These are phyloP conservation scores for Pyrenochaeta sp. DNA, from an alignment of 2,329 filamentous ascomycete species.

Conservation along the genomic window DNA sequence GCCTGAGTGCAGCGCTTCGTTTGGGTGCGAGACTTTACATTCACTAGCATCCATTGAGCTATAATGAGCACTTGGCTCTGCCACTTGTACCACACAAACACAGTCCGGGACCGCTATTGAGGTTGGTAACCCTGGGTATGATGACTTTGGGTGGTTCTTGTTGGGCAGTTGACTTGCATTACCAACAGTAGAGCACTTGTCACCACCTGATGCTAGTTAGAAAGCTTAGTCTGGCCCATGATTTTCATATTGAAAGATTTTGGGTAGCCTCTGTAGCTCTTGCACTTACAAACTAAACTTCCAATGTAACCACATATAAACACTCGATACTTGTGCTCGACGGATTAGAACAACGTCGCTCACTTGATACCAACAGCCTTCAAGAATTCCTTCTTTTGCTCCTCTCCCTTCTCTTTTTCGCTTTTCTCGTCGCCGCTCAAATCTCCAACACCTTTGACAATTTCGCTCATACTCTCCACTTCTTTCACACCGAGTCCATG, in stretches of 20 bases:
- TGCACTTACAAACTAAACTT: no score
- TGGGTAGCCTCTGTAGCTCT: no score
- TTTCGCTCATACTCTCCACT: conserved; percentile 56
- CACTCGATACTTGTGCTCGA: no score
- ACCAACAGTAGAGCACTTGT: no score
- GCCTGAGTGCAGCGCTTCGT: neutral
- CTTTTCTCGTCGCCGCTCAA: conserved; percentile 9
- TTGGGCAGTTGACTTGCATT: no score
- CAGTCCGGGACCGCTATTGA: conserved; percentile 68
- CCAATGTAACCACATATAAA: no score
- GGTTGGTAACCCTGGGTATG: no score
- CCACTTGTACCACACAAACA: conserved; percentile 61
- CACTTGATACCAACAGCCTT: conserved; percentile 47
- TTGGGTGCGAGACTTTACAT: neutral
- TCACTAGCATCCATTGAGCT: neutral
- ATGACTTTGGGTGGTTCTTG: no score
- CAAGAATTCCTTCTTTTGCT: conserved; percentile 40
- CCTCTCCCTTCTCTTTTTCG: conserved; percentile 8
- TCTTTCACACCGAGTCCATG: conserved; percentile 53
- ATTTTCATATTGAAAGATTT: no score
- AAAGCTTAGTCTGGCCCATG: no score
- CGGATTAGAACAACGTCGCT: neutral
- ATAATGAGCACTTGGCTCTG: neutral
- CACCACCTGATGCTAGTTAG: no score
- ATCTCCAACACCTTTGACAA: conserved; percentile 48